Percentiles rank a stretch among this genome's conserved stretches.
Evolutionary conservation across 331 rosid species (phyloP).

Genomic region (Cydonia oblonga): DNA sequence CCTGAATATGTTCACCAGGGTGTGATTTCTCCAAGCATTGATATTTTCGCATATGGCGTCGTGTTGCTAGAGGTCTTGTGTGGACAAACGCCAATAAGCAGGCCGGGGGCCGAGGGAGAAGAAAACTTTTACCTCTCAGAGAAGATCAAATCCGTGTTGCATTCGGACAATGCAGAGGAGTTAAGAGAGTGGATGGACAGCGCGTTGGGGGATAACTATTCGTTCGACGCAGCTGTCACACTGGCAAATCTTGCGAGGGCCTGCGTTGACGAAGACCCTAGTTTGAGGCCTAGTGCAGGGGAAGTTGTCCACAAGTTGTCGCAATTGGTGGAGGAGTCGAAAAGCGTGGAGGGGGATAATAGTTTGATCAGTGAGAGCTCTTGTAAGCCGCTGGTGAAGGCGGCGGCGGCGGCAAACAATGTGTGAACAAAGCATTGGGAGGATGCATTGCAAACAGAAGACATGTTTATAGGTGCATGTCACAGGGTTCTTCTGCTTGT

Average conservation of each 20-base stretch:
- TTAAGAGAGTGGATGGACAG: constrained; percentile 77
- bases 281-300: constrained; percentile 62
- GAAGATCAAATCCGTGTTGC: constrained; percentile 42
- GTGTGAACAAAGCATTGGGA: not conserved
- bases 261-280: constrained; percentile 66
- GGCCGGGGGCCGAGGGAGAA: constrained; percentile 42
- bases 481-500: not conserved
- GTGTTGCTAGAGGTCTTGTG: constrained; percentile 66
- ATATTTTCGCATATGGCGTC: constrained; percentile 72
- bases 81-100: constrained; percentile 54
- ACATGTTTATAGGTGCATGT: not conserved
- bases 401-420: constrained; percentile 17
- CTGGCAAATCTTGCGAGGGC: constrained; percentile 63
- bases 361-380: constrained; percentile 52
- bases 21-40: constrained; percentile 47
- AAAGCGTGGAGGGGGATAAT: constrained; percentile 30
- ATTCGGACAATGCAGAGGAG: constrained; percentile 46
- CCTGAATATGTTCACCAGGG: constrained; percentile 77
- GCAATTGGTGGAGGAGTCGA: constrained; percentile 52
- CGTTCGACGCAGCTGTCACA: constrained; percentile 55
- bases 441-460: not conserved
- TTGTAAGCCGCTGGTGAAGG: constrained; percentile 58
- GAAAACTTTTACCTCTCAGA: constrained; percentile 48
- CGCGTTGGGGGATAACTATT: constrained; percentile 61
- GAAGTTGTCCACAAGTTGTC: constrained; percentile 62